A percentile compares a stretch with the other conserved stretches of the same genome.
These are phyloP conservation scores for Fragaria nilgerrensis DNA, from an alignment of 306 rosid species.

Conservation along the genomic window DNA sequence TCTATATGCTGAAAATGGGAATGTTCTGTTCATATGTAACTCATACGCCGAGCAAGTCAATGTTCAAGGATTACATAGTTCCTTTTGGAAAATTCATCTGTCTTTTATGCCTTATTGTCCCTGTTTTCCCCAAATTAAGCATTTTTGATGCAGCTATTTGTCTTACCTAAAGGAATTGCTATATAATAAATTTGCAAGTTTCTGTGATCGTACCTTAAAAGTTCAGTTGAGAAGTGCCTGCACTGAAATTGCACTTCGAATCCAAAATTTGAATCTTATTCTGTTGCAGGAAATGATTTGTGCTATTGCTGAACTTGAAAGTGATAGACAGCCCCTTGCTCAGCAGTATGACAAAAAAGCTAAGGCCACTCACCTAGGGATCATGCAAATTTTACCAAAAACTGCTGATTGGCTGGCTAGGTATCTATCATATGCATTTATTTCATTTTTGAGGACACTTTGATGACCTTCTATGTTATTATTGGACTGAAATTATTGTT, in stretches of 20 bases:
- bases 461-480: constrained; percentile 10
- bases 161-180: not conserved
- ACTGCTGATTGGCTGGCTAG: constrained; percentile 57
- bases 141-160: not conserved
- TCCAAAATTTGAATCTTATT: constrained; percentile 12
- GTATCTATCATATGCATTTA: constrained; percentile 33
- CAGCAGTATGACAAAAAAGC: constrained; percentile 34
- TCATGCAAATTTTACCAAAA: constrained; percentile 70
- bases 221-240: not conserved
- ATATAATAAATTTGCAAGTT: not conserved
- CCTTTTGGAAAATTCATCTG: not conserved
- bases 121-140: not conserved
- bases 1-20: too few species aligned
- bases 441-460: constrained; percentile 16
- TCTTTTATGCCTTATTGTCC: not conserved
- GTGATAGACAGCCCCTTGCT: constrained; percentile 75
- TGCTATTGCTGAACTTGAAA: constrained; percentile 82
- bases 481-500: constrained; percentile 31
- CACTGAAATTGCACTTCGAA: not conserved
- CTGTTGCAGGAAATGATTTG: constrained; percentile 68
- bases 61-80: too few species aligned
- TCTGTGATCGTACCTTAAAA: not conserved
- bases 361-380: constrained; percentile 53
- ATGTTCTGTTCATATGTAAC: too few species aligned
- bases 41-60: too few species aligned